phyloP scores from a whole-genome alignment of 345 rosid species.

The Lepidium didymum region DNA sequence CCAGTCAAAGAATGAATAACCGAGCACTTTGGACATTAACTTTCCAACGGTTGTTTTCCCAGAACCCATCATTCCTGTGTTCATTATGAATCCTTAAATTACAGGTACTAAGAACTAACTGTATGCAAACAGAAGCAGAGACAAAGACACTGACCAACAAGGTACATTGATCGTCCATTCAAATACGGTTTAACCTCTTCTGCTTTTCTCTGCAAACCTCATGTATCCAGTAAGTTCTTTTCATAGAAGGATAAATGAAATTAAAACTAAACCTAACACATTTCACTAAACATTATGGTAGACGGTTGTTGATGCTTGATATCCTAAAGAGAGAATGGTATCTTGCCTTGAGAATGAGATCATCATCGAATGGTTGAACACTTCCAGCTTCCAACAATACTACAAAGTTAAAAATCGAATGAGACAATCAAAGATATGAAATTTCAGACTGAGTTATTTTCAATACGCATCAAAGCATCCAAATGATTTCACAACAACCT shows the following conservation, averaged over 20 bases:
- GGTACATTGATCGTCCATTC: constrained; percentile 72
- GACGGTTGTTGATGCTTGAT: background rate
- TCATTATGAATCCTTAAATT: constrained; percentile 1
- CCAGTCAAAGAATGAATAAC: constrained; percentile 80
- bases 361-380: constrained; percentile 38
- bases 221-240: constrained; percentile 12
- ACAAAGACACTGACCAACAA: constrained; percentile 71
- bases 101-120: background rate
- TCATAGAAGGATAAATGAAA: constrained; percentile 5
- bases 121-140: background rate
- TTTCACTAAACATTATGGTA: background rate
- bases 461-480: background rate
- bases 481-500: constrained; percentile 33
- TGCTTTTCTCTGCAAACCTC: constrained; percentile 64
- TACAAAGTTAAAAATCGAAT: constrained; percentile 27
- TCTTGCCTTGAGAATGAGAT: constrained; percentile 55
- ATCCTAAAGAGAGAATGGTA: background rate
- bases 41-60: constrained; percentile 95
- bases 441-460: background rate
- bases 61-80: constrained; percentile 93
- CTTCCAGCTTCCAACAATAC: constrained; percentile 52
- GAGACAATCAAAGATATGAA: background rate
- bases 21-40: constrained; percentile 62
- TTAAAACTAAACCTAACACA: background rate
- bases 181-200: constrained; percentile 67